Percentiles rank a stretch among this genome's conserved stretches.
These are phyloP conservation scores for Talaromyces marneffei DNA, from an alignment of 2,329 filamentous ascomycete genomes.

Conservation along the genomic window DNA sequence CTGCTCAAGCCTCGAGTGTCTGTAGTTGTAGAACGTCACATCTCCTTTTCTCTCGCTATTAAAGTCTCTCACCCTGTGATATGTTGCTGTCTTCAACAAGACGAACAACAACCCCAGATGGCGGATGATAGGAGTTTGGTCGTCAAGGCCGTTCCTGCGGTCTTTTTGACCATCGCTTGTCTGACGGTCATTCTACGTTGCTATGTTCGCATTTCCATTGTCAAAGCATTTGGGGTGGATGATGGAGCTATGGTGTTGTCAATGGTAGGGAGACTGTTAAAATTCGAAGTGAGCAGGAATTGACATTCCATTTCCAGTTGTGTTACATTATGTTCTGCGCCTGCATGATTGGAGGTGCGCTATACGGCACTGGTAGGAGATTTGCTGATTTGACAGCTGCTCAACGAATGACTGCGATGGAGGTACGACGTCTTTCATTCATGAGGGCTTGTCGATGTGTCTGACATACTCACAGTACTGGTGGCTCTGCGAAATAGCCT, in stretches of 20 bases:
- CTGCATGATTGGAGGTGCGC: slow-evolving; percentile 31
- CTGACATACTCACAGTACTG: slow-evolving; percentile 32
- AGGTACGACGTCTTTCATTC: slow-evolving; percentile 23
- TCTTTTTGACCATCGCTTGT: slow-evolving; percentile 30
- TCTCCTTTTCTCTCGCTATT: background rate
- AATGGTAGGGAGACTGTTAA: slow-evolving; percentile 24
- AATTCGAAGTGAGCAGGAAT: background rate
- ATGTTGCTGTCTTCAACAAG: background rate
- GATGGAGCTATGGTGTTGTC: slow-evolving; percentile 33
- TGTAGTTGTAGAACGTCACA: background rate
- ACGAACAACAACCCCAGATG: background rate
- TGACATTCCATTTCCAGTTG: slow-evolving; percentile 17
- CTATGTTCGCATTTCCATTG: slow-evolving; percentile 31
- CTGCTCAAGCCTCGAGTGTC: background rate
- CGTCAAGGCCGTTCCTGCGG: slow-evolving; percentile 29
- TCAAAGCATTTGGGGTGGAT: slow-evolving; percentile 36
- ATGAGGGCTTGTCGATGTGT: background rate
- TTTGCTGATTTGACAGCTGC: slow-evolving; percentile 15
- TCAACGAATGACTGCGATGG: slow-evolving; percentile 28
- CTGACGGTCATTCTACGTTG: slow-evolving; percentile 31
- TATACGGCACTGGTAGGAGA: slow-evolving; percentile 29
- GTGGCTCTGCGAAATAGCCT: slow-evolving; percentile 54
- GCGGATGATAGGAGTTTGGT: slow-evolving; percentile 26
- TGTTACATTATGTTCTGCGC: slow-evolving; percentile 32
- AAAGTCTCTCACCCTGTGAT: background rate